These are phyloP conservation scores for Arabidopsis lyrata DNA, from an alignment of 441 rosid genomes.

Conservation along the genomic window DNA sequence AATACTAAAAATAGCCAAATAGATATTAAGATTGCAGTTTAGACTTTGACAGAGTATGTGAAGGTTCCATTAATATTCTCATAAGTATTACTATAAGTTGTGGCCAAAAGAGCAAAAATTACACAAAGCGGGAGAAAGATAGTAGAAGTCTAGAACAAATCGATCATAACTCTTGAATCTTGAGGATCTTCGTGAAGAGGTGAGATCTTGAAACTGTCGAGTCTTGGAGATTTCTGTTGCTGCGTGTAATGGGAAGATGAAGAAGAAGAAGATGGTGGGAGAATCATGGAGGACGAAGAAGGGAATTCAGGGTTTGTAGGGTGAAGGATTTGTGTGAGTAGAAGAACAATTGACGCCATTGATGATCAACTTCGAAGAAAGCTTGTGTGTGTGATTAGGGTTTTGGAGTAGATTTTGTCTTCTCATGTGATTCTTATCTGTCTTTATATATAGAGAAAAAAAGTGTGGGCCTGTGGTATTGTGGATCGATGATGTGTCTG, in stretches of 20 bases:
- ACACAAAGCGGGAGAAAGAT: constrained; percentile 2
- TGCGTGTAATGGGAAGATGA: constrained; percentile 20
- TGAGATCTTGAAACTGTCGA: constrained; percentile 35
- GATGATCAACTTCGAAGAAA: constrained; percentile 20
- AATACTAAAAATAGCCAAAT: neutral
- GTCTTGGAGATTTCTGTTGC: constrained; percentile 21
- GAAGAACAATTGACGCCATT: constrained; percentile 48
- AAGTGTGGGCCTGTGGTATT: constrained; percentile 27
- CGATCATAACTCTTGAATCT: constrained; percentile 44
- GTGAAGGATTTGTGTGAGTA: constrained; percentile 44
- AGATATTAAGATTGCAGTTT: neutral
- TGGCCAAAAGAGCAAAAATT: constrained; percentile 8
- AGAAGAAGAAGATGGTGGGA: constrained; percentile 19
- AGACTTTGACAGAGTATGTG: constrained; percentile 13
- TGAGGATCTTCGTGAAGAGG: constrained; percentile 44
- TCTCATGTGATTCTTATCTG: neutral
- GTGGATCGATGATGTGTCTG: neutral
- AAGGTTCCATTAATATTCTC: neutral
- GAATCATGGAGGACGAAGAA: constrained; percentile 27
- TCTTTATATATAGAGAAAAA: constrained; percentile 16
- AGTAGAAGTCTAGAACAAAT: constrained; percentile 22
- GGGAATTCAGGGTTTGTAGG: constrained; percentile 34
- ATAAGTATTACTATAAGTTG: constrained; percentile 3
- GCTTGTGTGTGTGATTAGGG: constrained; percentile 19
- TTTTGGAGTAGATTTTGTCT: neutral